Percentiles rank a stretch among this genome's conserved stretches.
Conservation (phyloP, 768 basidiomycete genomes). For the Xerocomus brunneocitrinus region DNA sequence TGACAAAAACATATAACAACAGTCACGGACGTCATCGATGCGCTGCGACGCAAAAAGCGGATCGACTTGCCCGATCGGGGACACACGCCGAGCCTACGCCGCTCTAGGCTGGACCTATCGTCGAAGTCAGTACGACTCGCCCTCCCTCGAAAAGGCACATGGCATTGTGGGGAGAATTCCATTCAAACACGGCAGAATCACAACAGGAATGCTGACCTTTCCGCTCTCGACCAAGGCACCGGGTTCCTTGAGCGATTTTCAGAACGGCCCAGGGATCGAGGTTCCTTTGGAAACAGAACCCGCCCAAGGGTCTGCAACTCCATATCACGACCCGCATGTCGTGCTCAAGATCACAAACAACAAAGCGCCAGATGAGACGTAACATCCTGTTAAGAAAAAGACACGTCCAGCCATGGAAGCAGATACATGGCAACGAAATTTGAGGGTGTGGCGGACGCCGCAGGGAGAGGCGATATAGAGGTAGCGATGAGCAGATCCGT, state of each 20-base stretch:
- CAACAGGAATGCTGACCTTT: constrained; percentile 23
- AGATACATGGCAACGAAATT: constrained; percentile 19
- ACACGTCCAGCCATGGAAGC: constrained; percentile 20
- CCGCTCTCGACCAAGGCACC: constrained; percentile 21
- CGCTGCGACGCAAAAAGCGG: constrained; percentile 10
- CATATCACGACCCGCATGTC: constrained; percentile 23
- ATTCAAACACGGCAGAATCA: constrained; percentile 22
- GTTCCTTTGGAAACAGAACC: constrained; percentile 26
- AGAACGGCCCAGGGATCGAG: constrained; percentile 5
- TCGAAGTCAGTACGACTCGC: constrained; percentile 18
- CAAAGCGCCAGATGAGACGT: constrained; percentile 10
- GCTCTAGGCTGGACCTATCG: constrained; percentile 14
- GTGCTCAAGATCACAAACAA: constrained; percentile 16
- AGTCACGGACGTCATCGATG: constrained; percentile 23
- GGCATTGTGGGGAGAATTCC: constrained; percentile 18
- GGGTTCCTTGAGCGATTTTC: constrained; percentile 28
- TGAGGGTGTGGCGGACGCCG: constrained; percentile 23
- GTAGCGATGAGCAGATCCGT: constrained; percentile 13
- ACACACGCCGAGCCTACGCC: constrained; percentile 16
- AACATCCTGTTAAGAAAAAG: constrained; percentile 23
- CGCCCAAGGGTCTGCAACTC: constrained; percentile 14
- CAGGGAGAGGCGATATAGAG: constrained; percentile 8
- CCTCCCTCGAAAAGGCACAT: constrained; percentile 11
- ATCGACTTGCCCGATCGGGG: constrained; percentile 20
- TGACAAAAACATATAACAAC: constrained; percentile 35